Base-by-base conservation (phyloP, 257 asterid species). In the Sherardia arvensis region DNA sequence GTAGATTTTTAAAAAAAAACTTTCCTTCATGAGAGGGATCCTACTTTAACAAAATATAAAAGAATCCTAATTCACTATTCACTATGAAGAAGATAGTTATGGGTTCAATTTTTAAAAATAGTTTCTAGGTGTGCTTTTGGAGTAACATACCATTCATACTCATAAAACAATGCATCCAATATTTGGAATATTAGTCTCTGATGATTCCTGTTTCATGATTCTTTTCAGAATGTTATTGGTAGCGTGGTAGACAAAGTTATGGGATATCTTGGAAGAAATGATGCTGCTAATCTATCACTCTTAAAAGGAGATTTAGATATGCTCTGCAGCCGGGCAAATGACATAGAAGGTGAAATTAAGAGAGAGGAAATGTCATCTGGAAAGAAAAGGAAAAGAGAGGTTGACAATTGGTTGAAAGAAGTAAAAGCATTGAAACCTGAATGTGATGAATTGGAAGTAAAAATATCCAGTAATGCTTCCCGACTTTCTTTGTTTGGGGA, bases 321-420 rank as follows among this genome's bases (percentile, higher is more conserved):
- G 53, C 22, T 47, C 6, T 47, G 53, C 53, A 17, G 53, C 22
- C 20, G 22, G 53, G 53, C 22, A 47, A 17, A n/a, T 47, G 53
- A 47, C 53, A 17, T n/a, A 47, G 53, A 47, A 47, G 9, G 4
- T 14, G 53, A 47, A 47, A 8, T 47, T 0, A 47, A 47, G 53
- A 47, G 22, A 17, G 53, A 47, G 8, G 53, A 47, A 47, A 47
- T 47, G 53, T 47, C 22, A n/a, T 17, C 6, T 47, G 8, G 8
- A 47, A 47, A 47, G 53, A 47, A 47, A 47, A 17, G 53, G 53
- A 47, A 47, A 47, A 47, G 53, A 47, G 53, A 47, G 53, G 53
- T 47, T 47, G 53, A 47, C 15, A 6, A 17, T 3, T 47, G 53
- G 22, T 17, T 47, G 53, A 17, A 47, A 7, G 53, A 1, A 8